Evolutionary conservation across 805 yeast genomes (phyloP), one percentile per base, ranked within the genome.

Genomic region (Saitoella complicata): DNA sequence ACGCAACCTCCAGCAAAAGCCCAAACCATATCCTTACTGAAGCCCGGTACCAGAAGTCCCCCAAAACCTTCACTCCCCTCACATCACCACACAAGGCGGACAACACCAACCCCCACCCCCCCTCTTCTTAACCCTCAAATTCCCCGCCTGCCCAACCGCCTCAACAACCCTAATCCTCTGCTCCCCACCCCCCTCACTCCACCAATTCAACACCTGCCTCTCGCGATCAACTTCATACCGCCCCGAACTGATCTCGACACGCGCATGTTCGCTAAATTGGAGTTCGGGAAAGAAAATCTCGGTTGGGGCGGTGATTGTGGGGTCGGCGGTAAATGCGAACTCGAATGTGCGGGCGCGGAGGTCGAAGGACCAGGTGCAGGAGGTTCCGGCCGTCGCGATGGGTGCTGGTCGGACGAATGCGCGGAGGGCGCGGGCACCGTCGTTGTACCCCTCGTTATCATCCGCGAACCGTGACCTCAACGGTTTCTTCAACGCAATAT

Each of bases 351-450:
- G 64, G 4, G 62, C 57, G 38, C 61, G 60, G 42, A 81, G 52
- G 47, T 81, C 77, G 58, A 86, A 86, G 42, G 69, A 75, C 10
- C 78, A 72, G 12, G 62, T 59, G 5, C 56, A 56, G 9, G 80
- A 69, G 1, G 54, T 53, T 1, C 97, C 97, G 33, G 67, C 68
- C 0, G 79, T 68, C 3, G 78, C 72, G 1, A 76, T 58, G 1
- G 86, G 78, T 50, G 70, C 80, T 1, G 97, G 96, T 40, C 98
- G 68, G 31, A 83, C 62, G 1, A 82, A 72, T 0, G 95, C 85
- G 42, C 71, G 73, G 1, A 73, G 68, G 0, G 91, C 94, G 37
- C 96, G 66, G 1, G 80, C 70, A 1, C 95, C 95, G 43, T 70
- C 69, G 31, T 37, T 37, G 10, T 42, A 42, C 1, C 47, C 36